Evolutionary conservation across 169 alveolate genomes (phyloP), one percentile per base, ranked within the genome.

Genomic region (Toxoplasma gondii): DNA sequence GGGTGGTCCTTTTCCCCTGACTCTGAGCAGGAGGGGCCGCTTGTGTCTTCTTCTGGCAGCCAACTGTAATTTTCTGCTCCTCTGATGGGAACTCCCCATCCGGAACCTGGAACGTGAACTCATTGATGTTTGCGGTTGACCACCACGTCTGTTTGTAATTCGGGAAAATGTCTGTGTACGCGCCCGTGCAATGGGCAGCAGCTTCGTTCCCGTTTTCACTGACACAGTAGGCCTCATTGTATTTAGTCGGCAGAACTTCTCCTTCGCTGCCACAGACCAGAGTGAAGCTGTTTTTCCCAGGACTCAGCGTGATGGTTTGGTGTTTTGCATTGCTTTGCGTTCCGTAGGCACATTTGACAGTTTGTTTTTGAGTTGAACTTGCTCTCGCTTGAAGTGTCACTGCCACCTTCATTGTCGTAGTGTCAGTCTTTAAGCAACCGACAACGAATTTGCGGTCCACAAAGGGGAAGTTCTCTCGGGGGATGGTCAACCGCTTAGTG

Each of bases 301-400:
- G 82, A 31, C 43, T 69, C 82, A 69, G 82, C 10, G 82, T 69
- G 82, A 69, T 22, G 39, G 82, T 22, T 69, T 31, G 43, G 39
- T 29, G 82, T 31, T 7, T 34, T 34, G 34, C 16, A 34, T 69
- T 69, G 82, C 82, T 69, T 5, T 69, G 4, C 82, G 5, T 4
- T 34, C 82, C 82, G 82, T 69, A 69, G 16, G 82, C 82, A 69
- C 82, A 69, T 69, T 29, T 69, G 43, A 69, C 82, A 69, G 39
- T 69, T 12, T 69, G 43, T 31, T 29, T 22, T 4, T 29, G 16
- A 7, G 39, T 34, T 22, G 34, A 7, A 69, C 43, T 31, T 17
- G 82, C 82, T 34, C 82, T 29, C 43, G 82, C 82, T 29, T 69
- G 34, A 7, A 69, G 43, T 7, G 82, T 69, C 38, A 69, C 38